Evolutionary conservation across 1,284 basidiomycete genomes (phyloP).

Genomic region (Tremellales sp.): DNA sequence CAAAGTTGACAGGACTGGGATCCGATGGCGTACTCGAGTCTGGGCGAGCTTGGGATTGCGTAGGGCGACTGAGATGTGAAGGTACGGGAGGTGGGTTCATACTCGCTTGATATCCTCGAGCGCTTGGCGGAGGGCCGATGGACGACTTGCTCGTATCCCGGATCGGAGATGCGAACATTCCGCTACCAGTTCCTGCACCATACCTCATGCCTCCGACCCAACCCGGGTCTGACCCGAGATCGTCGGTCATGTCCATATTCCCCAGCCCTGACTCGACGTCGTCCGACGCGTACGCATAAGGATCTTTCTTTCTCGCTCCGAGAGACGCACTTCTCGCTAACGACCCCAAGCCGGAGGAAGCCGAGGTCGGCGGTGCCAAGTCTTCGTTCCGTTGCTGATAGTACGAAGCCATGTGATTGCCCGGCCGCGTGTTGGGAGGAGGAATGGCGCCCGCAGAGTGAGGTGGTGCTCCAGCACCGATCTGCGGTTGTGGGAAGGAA

Average conservation of each 20-base stretch:
- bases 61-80: constrained; percentile 17
- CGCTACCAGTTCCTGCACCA: not conserved
- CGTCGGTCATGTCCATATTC: constrained; percentile 25
- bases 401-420: not conserved
- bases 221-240: constrained; percentile 4
- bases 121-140: not conserved
- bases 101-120: not conserved
- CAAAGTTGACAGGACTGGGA: not conserved
- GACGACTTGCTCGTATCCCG: constrained; percentile 29
- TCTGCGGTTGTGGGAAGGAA: not conserved
- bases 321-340: constrained; percentile 42
- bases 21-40: constrained; percentile 10
- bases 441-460: constrained; percentile 7
- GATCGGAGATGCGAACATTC: not conserved
- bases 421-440: constrained; percentile 1
- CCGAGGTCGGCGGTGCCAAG: constrained; percentile 18
- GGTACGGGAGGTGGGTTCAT: constrained; percentile 38
- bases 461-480: constrained; percentile 9
- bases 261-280: constrained; percentile 47
- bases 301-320: constrained; percentile 42
- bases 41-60: constrained; percentile 4
- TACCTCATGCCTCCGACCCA: constrained; percentile 2
- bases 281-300: constrained; percentile 44
- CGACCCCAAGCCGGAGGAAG: constrained; percentile 25
- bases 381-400: constrained; percentile 12